phyloP scores from a whole-genome alignment of 176 grass and related monocot genomes.

The Microstegium vimineum region DNA sequence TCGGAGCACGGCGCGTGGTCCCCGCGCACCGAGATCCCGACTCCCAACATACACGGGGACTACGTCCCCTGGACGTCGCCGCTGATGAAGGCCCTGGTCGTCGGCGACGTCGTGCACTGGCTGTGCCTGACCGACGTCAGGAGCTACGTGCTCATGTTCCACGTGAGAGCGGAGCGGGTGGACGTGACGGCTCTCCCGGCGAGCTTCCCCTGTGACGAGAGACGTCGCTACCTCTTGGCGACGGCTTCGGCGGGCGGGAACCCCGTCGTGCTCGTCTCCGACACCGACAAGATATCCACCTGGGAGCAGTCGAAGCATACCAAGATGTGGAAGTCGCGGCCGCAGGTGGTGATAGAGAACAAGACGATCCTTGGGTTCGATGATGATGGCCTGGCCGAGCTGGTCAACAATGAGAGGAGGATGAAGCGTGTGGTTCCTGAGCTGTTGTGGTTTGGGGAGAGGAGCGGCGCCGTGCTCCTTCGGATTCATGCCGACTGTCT shows the following conservation, averaged over 20 bases:
- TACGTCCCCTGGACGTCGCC: too few species aligned
- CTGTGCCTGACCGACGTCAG: not conserved
- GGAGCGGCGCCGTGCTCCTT: not conserved
- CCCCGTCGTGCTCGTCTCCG: not conserved
- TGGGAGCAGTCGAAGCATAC: not conserved
- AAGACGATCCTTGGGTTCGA: not conserved
- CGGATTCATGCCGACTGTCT: rapidly evolving
- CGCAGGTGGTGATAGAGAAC: not conserved
- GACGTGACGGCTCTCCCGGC: not conserved
- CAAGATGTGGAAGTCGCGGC: not conserved
- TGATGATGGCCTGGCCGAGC: not conserved
- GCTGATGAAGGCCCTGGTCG: too few species aligned
- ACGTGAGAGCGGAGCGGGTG: not conserved
- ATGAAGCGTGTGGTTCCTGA: too few species aligned
- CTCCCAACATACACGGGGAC: not conserved
- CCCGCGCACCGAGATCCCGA: not conserved
- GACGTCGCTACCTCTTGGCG: not conserved
- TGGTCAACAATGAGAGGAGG: not conserved
- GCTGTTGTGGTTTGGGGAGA: not conserved
- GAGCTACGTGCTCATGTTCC: not conserved
- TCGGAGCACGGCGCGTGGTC: not conserved
- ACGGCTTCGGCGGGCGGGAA: not conserved
- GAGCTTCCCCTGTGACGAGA: not conserved
- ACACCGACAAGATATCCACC: not conserved
- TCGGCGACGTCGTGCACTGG: not conserved